A percentile compares a stretch with the other conserved stretches of the same genome.
Conservation (phyloP, 805 yeast species). For the Candida ortonii region DNA sequence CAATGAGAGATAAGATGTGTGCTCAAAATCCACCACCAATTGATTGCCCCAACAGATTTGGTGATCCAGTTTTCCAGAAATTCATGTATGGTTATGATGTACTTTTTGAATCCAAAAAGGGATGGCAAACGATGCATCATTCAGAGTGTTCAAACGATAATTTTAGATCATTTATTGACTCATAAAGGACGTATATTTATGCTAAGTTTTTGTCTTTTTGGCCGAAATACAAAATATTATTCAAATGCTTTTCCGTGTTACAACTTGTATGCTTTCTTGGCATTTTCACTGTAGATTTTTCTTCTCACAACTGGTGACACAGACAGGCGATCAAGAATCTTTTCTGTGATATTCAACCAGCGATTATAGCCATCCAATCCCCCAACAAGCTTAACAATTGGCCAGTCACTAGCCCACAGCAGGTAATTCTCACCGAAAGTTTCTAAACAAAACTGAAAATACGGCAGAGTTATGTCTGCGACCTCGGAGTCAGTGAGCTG, state of each 20-base stretch:
- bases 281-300: slow-evolving; percentile 5
- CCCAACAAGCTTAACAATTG: slow-evolving; percentile 6
- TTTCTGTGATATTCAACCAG: slow-evolving; percentile 7
- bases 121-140: slow-evolving; percentile 5
- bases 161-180: background rate
- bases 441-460: slow-evolving; percentile 32
- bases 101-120: slow-evolving; percentile 9
- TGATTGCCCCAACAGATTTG: slow-evolving; percentile 12
- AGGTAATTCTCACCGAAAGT: slow-evolving; percentile 44
- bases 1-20: slow-evolving; percentile 7
- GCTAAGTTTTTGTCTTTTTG: no score
- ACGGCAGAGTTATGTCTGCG: slow-evolving; percentile 29
- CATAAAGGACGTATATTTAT: no score
- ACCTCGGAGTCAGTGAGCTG: slow-evolving; percentile 6
- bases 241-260: no score
- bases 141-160: background rate
- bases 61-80: slow-evolving; percentile 11
- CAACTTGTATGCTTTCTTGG: slow-evolving; percentile 3
- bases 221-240: no score
- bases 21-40: slow-evolving; percentile 6
- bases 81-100: slow-evolving; percentile 12
- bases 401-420: slow-evolving; percentile 13
- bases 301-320: slow-evolving; percentile 1
- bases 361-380: slow-evolving; percentile 4
- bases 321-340: slow-evolving; percentile 1